A percentile compares a stretch with the other conserved stretches of the same genome.
Evolutionary conservation across 2,329 filamentous ascomycete species (phyloP).

Genomic region (Pseudogymnoascus sp.): DNA sequence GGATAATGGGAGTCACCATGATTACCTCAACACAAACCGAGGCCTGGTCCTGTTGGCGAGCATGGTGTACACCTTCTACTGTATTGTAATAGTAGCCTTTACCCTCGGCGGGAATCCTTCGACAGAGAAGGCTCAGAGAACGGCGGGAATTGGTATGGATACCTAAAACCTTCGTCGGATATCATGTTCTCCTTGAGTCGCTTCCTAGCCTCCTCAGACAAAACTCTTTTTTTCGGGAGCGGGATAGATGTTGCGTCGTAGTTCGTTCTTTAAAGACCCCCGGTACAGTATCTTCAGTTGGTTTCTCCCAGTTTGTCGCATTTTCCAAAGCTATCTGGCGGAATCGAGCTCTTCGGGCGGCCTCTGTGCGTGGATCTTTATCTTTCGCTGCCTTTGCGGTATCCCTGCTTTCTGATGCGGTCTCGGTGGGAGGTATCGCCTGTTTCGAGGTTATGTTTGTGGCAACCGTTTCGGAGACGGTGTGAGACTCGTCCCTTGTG

Average conservation of each 20-base stretch:
- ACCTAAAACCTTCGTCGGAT: not conserved
- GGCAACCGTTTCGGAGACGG: not conserved
- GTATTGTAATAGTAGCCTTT: no score
- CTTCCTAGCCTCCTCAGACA: not conserved
- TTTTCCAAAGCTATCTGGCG: not conserved
- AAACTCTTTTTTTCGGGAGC: not conserved
- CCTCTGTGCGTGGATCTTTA: not conserved
- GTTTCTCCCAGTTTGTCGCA: not conserved
- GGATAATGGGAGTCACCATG: not conserved
- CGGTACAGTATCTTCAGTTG: not conserved
- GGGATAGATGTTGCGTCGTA: not conserved
- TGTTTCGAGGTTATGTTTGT: not conserved
- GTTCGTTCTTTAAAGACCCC: not conserved
- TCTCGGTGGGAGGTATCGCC: not conserved
- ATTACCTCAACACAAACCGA: no score
- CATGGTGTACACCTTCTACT: no score
- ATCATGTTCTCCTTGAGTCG: not conserved
- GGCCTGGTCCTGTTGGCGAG: no score
- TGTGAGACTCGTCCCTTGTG: not conserved
- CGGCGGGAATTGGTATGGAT: no score
- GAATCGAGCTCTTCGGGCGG: not conserved
- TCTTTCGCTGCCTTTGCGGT: not conserved
- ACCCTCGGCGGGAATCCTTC: no score
- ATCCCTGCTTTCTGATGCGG: not conserved
- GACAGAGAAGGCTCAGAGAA: no score